Conservation (phyloP, 371 early-diverging fungal genomes). For the Actinomucor elegans region DNA sequence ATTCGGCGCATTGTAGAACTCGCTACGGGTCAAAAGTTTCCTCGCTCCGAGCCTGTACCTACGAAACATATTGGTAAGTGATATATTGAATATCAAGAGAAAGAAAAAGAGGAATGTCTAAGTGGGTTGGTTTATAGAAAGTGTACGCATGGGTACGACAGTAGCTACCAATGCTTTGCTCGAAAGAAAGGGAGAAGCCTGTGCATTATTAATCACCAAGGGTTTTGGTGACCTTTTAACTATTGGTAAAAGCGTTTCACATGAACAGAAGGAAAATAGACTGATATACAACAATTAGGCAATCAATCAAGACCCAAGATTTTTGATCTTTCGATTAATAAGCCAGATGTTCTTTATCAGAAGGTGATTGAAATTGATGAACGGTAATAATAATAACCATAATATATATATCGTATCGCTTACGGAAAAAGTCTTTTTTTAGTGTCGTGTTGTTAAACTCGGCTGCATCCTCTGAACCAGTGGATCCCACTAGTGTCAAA, state of each 20-base stretch:
- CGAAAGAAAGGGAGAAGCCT: constrained; percentile 87
- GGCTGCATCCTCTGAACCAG: constrained; percentile 53
- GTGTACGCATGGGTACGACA: constrained; percentile 95
- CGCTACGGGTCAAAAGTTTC: constrained; percentile 72
- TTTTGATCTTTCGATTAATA: constrained; percentile 85
- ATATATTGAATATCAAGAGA: too few relatives aligned
- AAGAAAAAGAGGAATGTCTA: background rate
- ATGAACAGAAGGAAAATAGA: too few relatives aligned
- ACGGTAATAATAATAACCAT: constrained; percentile 45
- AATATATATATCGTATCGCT: background rate
- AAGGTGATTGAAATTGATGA: constrained; percentile 89
- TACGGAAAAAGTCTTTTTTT: background rate
- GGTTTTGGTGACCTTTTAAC: constrained; percentile 80
- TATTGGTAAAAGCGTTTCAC: constrained; percentile 69
- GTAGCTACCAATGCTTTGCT: constrained; percentile 96
- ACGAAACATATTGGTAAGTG: constrained; percentile 68
- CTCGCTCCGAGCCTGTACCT: constrained; percentile 73
- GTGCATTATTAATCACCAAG: constrained; percentile 86
- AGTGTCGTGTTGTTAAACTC: constrained; percentile 79
- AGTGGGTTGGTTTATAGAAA: constrained; percentile 40
- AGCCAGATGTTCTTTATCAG: constrained; percentile 85
- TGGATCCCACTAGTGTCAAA: constrained; percentile 31
- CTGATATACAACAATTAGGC: too few relatives aligned
- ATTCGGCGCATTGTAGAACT: constrained; percentile 88
- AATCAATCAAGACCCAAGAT: constrained; percentile 93